These are phyloP conservation scores for Articulospora tetracladia DNA, from an alignment of 495 filamentous ascomycete genomes.

Conservation along the genomic window DNA sequence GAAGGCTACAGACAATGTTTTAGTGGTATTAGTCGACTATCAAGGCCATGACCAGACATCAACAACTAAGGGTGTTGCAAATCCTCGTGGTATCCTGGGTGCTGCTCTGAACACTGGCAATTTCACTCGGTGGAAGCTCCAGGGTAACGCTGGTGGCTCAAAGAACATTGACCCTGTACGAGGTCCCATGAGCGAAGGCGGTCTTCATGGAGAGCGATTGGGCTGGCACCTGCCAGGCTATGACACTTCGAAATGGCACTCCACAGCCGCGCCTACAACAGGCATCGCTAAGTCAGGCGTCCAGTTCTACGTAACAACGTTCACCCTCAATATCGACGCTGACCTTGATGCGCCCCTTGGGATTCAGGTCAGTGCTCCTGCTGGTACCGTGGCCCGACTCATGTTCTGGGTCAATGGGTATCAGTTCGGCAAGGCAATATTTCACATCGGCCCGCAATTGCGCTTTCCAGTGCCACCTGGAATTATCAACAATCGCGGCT, in stretches of 20 bases:
- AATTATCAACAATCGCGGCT: conserved; percentile 40
- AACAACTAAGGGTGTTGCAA: conserved; percentile 41
- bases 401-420: conserved; percentile 72
- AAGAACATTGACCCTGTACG: conserved; percentile 53
- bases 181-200: conserved; percentile 36
- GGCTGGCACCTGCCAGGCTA: conserved; percentile 30
- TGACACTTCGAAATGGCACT: conserved; percentile 20
- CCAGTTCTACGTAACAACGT: conserved; percentile 55
- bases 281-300: conserved; percentile 54
- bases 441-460: conserved; percentile 46
- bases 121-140: conserved; percentile 64
- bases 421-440: conserved; percentile 46
- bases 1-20: conserved; percentile 46
- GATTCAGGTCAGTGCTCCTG: conserved; percentile 43
- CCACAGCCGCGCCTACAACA: conserved; percentile 45
- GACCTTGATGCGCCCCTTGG: conserved; percentile 55
- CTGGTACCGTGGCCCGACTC: conserved; percentile 41
- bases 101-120: conserved; percentile 43
- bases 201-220: conserved; percentile 29
- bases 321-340: conserved; percentile 52
- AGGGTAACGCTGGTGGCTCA: conserved; percentile 66
- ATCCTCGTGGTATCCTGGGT: conserved; percentile 62
- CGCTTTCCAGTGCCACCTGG: conserved; percentile 46
- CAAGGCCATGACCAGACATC: conserved; percentile 64
- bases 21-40: conserved; percentile 66